Evolutionary conservation across 1,284 basidiomycete species (phyloP).

Genomic region (Ustilago vetiveriae): DNA sequence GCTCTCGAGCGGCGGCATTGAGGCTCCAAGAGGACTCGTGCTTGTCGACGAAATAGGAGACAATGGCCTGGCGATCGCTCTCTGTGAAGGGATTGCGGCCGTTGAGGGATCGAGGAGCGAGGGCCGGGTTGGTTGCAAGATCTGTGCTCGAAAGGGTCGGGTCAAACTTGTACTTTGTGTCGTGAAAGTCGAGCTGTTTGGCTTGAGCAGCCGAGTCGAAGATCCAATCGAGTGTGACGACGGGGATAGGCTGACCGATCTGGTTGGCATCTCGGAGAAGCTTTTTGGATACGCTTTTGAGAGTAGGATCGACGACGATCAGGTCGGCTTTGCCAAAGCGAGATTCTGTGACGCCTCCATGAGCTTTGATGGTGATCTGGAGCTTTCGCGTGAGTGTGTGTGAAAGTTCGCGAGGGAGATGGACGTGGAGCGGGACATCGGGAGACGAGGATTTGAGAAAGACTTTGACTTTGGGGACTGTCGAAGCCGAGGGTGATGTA

Average conservation of each 20-base stretch:
- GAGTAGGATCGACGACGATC: conserved; percentile 24
- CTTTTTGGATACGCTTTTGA: conserved; percentile 3
- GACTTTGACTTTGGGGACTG: conserved; percentile 8
- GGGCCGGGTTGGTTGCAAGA: neutral
- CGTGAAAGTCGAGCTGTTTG: conserved; percentile 12
- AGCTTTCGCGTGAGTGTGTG: conserved; percentile 5
- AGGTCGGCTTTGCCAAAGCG: conserved; percentile 34
- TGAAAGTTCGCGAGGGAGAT: conserved; percentile 14
- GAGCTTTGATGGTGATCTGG: conserved; percentile 17
- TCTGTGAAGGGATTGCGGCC: conserved; percentile 42
- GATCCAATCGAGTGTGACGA: conserved; percentile 32
- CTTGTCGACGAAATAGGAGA: conserved; percentile 35
- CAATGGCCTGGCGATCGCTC: conserved; percentile 29
- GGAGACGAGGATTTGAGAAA: conserved; percentile 28
- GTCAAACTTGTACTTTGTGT: conserved; percentile 31
- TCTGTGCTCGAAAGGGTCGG: conserved; percentile 1
- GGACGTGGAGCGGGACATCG: conserved; percentile 22
- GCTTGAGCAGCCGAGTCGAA: conserved; percentile 16
- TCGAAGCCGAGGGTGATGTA: neutral
- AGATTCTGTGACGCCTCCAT: conserved; percentile 34
- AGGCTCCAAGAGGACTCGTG: conserved; percentile 38
- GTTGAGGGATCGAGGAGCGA: conserved; percentile 4
- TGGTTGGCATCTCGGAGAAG: conserved; percentile 11
- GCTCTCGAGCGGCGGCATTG: conserved; percentile 37
- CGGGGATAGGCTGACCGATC: conserved; percentile 40